Base-by-base conservation (phyloP, 75 land plant genomes). In the Ceratopteris richardii region DNA sequence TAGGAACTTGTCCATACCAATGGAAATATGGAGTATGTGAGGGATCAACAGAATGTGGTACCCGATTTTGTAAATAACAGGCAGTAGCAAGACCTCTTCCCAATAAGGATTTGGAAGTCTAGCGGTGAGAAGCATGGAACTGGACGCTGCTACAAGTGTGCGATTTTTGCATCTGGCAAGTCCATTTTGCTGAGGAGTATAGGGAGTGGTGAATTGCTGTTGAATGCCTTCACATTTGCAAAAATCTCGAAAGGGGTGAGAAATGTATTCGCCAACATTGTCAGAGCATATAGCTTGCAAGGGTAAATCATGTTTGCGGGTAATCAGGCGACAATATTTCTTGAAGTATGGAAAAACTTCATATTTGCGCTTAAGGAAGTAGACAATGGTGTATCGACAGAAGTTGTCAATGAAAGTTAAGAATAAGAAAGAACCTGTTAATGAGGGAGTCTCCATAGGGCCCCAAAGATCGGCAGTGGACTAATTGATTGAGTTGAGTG, bases 131-230 rank as follows among this genome's bases (percentile, higher is more conserved):
- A 71, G 42, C 67, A 71, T 64, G 46, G 44, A 51, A 14, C 48
- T 22, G 2, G 63, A 61, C 56, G 64, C 52, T 36, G 63, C 67
- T 19, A 54, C 33, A 13, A 69, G 27, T 13, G 59, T 56, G 13
- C 59, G 11, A 29, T 69, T 62, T 22, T 67, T 67, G 0, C 62
- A 18, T 59, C 58, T 54, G n/a, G 62, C 36, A 5, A 67, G 54
- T 5, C 53, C 52, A 56, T 70, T 70, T 36, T 70, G 66, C 40
- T 57, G 24, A 44, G 67, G 66, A 29, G 58, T 71, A 20, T 64
- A 59, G 12, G 44, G 14, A 14, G 21, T 25, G 27, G 62, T 58
- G 11, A 57, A 48, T 29, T 71, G 33, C 1, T 42, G 23, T 9
- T 20, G 1, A 1, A 71, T 58, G 5, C 63, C 63, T 47, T 70